Base-by-base conservation (phyloP, 345 rosid genomes). In the Psidium friedrichsthalianum region DNA sequence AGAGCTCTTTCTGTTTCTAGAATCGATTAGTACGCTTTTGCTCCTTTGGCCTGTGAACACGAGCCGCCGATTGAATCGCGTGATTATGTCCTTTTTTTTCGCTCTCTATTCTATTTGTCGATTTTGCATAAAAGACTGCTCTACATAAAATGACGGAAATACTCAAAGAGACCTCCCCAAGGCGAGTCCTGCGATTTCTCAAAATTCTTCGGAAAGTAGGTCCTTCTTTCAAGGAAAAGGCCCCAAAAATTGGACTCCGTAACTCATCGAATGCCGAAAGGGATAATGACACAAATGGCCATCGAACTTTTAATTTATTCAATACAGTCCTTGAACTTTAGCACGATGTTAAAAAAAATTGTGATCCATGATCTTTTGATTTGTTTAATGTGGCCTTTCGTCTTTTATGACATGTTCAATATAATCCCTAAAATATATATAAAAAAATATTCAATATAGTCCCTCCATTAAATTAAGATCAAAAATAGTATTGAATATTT, bases 181-280 rank as follows among this genome's bases (percentile, higher is more conserved):
- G 29, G 4, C 29, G 21, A 4, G 22, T 61, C 0, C 0, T 29
- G 0, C 0, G 8, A 61, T 18, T 29, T 15, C 42, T 61, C 42
- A 29, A 61, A 61, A 61, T 9, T 15, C 42, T 61, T 18, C 1
- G 3, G 11, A 15, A 61, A 61, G 42, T 29, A 4, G 40, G 42
- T 29, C 15, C 29, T 61, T 29, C 5, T 61, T 0, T 29, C 20
- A 13, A 61, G 32, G 11, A 61, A 29, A 29, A 27, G 8, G 42
- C 42, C 11, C 22, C 1, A 27, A 22, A 61, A 59, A 27, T 27
- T 27, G 40, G 40, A 59, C 10, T 9, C 2, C 2, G 4, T 1
- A 27, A 4, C 40, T 8, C 40, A 15, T 59, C 15, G 29, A 51
- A 10, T 11, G 1, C 14, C 14, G 11, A 51, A 14, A 51, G 52